A percentile compares a stretch with the other conserved stretches of the same genome.
phyloP scores from a whole-genome alignment of 2,329 filamentous ascomycete species.

The Chrysoporthe deuterocubensis region DNA sequence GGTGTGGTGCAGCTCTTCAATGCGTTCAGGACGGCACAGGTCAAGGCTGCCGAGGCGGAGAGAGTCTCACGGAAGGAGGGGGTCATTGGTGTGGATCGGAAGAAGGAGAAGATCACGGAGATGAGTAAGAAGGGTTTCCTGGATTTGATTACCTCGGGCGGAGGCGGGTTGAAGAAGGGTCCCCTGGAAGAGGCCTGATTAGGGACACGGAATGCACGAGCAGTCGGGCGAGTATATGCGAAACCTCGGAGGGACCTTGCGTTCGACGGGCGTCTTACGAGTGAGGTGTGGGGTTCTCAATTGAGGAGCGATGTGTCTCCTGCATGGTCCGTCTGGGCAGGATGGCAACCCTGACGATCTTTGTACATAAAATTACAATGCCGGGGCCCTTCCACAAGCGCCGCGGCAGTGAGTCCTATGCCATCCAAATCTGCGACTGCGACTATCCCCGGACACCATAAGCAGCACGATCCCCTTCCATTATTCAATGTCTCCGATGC shows the following conservation, averaged over 20 bases:
- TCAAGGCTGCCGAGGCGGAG: slow-evolving; percentile 81
- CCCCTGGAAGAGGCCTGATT: slow-evolving; percentile 59
- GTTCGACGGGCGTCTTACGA: slow-evolving; percentile 11
- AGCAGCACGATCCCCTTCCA: neutral
- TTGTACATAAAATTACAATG: slow-evolving; percentile 25
- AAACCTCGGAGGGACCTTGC: neutral
- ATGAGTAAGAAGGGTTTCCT: slow-evolving; percentile 97
- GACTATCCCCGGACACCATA: neutral
- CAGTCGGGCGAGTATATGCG: neutral
- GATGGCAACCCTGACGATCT: slow-evolving; percentile 11
- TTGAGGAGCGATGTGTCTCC: slow-evolving; percentile 19
- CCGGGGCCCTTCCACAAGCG: neutral
- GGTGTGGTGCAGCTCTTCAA: slow-evolving; percentile 98
- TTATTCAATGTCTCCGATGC: neutral
- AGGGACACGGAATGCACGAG: neutral
- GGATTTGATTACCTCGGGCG: slow-evolving; percentile 77
- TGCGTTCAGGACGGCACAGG: slow-evolving; percentile 88
- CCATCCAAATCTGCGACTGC: neutral
- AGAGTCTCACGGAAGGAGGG: slow-evolving; percentile 71
- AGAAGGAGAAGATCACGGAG: slow-evolving; percentile 88
- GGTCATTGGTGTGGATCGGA: slow-evolving; percentile 76
- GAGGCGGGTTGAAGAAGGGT: slow-evolving; percentile 62
- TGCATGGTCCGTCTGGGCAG: neutral
- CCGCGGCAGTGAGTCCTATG: neutral
- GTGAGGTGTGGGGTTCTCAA: slow-evolving; percentile 23